Evolutionary conservation across 2,329 filamentous ascomycete species (phyloP).

Genomic region (Nemania sp.): DNA sequence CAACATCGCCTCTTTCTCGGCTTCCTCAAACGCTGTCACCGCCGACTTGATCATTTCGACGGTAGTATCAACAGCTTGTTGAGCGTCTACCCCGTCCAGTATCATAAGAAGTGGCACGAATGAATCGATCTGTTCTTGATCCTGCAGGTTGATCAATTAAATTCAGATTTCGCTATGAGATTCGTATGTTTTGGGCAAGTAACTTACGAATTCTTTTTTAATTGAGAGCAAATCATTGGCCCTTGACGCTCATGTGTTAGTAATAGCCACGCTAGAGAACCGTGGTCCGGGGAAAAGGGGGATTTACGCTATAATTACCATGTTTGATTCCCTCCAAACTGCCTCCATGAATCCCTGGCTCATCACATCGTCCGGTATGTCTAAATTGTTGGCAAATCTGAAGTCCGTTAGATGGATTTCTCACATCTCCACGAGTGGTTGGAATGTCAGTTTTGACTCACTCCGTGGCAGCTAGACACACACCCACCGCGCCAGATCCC

Average conservation of each 20-base stretch:
- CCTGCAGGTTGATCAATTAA: background rate
- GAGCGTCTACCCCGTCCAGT: no score
- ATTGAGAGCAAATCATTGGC: conserved; percentile 16
- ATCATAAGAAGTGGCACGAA: no score
- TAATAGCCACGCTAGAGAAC: background rate
- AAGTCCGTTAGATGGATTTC: no score
- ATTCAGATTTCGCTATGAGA: background rate
- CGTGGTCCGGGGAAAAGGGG: background rate
- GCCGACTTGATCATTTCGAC: no score
- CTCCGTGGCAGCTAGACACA: conserved; percentile 2
- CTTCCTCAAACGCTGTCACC: no score
- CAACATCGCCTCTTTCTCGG: no score
- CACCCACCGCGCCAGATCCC: conserved; percentile 2
- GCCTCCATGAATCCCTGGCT: background rate
- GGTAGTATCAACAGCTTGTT: no score
- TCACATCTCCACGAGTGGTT: no score
- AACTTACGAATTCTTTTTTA: conserved; percentile 18
- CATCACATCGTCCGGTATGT: background rate
- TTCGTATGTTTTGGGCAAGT: no score
- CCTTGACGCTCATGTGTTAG: no score
- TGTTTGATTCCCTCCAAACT: conserved; percentile 15
- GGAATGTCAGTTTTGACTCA: background rate
- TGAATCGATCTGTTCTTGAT: conserved; percentile 1
- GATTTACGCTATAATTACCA: conserved; percentile 8
- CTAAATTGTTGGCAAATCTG: background rate